A percentile compares a stretch with the other conserved stretches of the same genome.
These are phyloP conservation scores for Xylariales sp. DNA, from an alignment of 2,329 filamentous ascomycete species.

Conservation along the genomic window DNA sequence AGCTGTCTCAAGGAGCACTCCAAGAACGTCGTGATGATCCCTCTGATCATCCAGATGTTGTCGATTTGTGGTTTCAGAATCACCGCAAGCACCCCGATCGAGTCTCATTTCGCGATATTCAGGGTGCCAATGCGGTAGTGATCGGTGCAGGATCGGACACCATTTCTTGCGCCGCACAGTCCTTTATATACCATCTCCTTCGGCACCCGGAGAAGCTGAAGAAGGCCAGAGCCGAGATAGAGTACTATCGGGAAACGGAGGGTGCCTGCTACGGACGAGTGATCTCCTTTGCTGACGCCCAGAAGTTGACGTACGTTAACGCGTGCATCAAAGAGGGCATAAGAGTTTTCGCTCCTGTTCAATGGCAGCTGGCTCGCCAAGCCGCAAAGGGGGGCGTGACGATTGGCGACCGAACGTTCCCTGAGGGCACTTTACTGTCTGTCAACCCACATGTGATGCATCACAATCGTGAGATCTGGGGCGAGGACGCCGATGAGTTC, in stretches of 20 bases:
- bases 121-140: constrained; percentile 25
- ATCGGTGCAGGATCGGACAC: constrained; percentile 34
- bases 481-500: constrained; percentile 27
- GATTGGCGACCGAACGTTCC: constrained; percentile 40
- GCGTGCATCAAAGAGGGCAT: constrained; percentile 47
- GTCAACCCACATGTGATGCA: constrained; percentile 30
- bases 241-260: constrained; percentile 16
- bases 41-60: constrained; percentile 36
- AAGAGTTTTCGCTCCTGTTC: constrained; percentile 38
- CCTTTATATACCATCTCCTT: constrained; percentile 34
- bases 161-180: constrained; percentile 26
- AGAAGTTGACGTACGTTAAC: constrained; percentile 44
- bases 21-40: constrained; percentile 32
- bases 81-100: constrained; percentile 35
- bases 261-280: constrained; percentile 27
- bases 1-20: constrained; percentile 22
- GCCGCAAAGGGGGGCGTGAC: constrained; percentile 37
- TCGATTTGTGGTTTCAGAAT: constrained; percentile 37
- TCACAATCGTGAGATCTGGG: constrained; percentile 26
- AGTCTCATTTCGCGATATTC: constrained; percentile 44
- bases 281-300: constrained; percentile 36
- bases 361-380: constrained; percentile 26
- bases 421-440: constrained; percentile 36
- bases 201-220: constrained; percentile 24
- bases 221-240: constrained; percentile 36